phyloP scores from a whole-genome alignment of 2,329 filamentous ascomycete genomes.

The Rugonectria rugulosa region DNA sequence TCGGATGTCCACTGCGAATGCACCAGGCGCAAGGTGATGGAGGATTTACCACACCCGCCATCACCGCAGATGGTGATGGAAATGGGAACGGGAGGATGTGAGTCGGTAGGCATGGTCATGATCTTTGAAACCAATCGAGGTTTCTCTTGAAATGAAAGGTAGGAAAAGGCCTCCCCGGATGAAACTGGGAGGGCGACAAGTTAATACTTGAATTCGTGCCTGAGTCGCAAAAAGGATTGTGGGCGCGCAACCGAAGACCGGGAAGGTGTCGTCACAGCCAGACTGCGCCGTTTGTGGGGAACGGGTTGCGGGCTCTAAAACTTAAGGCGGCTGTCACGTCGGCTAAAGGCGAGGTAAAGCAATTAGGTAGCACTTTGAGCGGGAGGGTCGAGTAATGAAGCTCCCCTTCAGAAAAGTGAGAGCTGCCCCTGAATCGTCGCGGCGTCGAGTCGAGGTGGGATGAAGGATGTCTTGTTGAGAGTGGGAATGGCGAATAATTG shows the following conservation, averaged over 20 bases:
- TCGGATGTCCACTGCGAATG: constrained; percentile 85
- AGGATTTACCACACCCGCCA: constrained; percentile 85
- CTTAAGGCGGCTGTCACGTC: too few species aligned
- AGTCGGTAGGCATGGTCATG: constrained; percentile 28
- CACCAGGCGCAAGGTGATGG: constrained; percentile 83
- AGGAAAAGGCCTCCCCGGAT: too few species aligned
- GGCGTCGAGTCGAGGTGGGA: not conserved
- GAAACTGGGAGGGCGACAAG: too few species aligned
- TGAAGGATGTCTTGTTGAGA: not conserved
- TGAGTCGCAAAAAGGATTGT: not conserved
- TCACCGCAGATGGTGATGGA: constrained; percentile 87
- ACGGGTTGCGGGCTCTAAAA: constrained; percentile 15
- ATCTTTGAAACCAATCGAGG: not conserved
- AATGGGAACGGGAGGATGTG: constrained; percentile 59
- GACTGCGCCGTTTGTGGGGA: constrained; percentile 29
- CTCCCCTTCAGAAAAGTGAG: not conserved
- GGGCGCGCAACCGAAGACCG: not conserved
- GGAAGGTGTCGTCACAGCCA: constrained; percentile 6
- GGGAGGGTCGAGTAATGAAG: constrained; percentile 7
- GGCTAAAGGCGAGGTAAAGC: too few species aligned
- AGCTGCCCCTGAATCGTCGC: constrained; percentile 17
- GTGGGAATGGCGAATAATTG: not conserved
- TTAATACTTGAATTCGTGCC: too few species aligned
- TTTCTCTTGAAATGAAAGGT: too few species aligned
- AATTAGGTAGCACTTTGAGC: too few species aligned